phyloP scores from a whole-genome alignment of 2,329 filamentous ascomycete species.

The Capronia epimyces region DNA sequence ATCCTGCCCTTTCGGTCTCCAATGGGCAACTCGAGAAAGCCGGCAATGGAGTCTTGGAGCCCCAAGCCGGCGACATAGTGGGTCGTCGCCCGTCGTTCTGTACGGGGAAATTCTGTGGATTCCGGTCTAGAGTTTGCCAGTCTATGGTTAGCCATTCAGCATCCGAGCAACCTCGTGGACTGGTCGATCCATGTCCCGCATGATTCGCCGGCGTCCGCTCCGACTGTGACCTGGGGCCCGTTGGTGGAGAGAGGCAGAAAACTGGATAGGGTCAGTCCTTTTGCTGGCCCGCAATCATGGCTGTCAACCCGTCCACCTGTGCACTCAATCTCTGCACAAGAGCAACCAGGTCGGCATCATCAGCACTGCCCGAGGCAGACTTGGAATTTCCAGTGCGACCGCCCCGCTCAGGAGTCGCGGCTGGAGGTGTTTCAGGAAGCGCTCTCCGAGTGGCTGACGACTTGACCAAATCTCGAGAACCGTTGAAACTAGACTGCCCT shows the following conservation, averaged over 20 bases:
- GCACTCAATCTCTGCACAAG: constrained; percentile 27
- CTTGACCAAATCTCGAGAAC: constrained; percentile 16
- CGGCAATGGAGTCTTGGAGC: background rate
- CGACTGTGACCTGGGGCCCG: background rate
- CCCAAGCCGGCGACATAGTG: background rate
- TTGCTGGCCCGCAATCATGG: constrained; percentile 28
- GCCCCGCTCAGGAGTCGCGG: constrained; percentile 10
- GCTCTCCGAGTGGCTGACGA: constrained; percentile 11
- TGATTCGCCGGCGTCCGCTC: background rate
- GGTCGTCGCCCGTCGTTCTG: background rate
- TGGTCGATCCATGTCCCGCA: background rate
- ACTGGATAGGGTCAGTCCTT: constrained; percentile 22
- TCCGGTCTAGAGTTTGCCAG: background rate
- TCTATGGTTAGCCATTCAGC: background rate
- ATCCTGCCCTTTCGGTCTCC: background rate
- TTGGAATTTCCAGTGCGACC: constrained; percentile 22
- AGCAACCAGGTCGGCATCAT: constrained; percentile 23
- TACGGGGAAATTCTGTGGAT: background rate
- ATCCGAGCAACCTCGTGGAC: background rate
- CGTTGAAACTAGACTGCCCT: constrained; percentile 17
- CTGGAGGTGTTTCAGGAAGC: constrained; percentile 18
- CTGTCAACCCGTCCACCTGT: constrained; percentile 29
- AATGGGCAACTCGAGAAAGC: background rate
- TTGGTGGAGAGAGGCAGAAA: background rate
- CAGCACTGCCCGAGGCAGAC: constrained; percentile 23